Percentiles rank a stretch among this genome's conserved stretches.
Evolutionary conservation across 1,139 yeast species (phyloP).

Genomic region (Blastobotrys indianensis): DNA sequence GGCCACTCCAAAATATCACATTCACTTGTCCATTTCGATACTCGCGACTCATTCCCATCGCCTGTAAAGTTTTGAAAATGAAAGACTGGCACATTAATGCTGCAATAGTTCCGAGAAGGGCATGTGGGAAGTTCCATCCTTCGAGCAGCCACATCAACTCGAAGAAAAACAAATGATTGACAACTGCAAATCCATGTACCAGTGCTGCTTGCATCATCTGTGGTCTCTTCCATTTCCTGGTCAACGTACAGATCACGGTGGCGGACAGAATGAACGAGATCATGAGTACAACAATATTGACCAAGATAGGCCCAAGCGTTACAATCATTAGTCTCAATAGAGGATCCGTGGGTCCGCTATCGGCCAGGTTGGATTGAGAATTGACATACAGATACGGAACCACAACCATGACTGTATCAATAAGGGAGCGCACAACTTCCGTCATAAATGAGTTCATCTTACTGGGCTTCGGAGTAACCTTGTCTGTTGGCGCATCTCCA

Average conservation of each 20-base stretch:
- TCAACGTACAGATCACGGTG: conserved; percentile 68
- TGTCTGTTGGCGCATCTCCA: conserved; percentile 12
- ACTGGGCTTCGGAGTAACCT: conserved; percentile 33
- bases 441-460: conserved; percentile 47
- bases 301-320: conserved; percentile 47
- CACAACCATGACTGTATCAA: conserved; percentile 41
- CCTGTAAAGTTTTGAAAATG: conserved; percentile 43
- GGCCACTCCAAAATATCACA: conserved; percentile 84
- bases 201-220: conserved; percentile 91
- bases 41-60: conserved; percentile 54
- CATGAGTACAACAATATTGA: conserved; percentile 43
- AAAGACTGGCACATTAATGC: conserved; percentile 50
- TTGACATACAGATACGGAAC: conserved; percentile 65
- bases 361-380: conserved; percentile 58
- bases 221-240: conserved; percentile 96
- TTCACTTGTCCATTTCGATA: conserved; percentile 51
- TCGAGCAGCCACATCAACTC: conserved; percentile 60
- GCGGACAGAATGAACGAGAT: conserved; percentile 45
- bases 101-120: conserved; percentile 55
- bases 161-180: conserved; percentile 49
- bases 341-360: conserved; percentile 47
- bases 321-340: conserved; percentile 48
- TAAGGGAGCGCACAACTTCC: conserved; percentile 47
- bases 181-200: conserved; percentile 76
- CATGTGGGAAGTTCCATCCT: conserved; percentile 53